Evolutionary conservation across 1,139 yeast genomes (phyloP), one percentile per base, ranked within the genome.

Genomic region (Komagataea norvegica): DNA sequence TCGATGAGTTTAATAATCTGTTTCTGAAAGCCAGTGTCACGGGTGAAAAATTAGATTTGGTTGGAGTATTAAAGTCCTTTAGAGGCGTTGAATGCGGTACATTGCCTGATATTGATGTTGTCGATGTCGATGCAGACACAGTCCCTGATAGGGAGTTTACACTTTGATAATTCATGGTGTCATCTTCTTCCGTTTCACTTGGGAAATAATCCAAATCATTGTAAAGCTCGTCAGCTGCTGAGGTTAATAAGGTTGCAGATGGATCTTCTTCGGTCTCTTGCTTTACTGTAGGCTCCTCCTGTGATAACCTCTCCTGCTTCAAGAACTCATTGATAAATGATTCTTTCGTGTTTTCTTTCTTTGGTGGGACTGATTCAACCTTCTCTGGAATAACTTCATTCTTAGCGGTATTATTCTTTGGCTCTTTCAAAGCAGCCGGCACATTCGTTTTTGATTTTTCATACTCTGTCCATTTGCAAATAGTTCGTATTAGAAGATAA

Each of bases 401-500:
- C n/a, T 30, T 29, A 13, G 29, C 6, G n/a, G 11, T 7, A 13
- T 6, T 30, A 18, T 28, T 34, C 15, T 19, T 25, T 24, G n/a
- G n/a, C 16, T 25, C 8, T 29, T 24, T 10, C n/a, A n/a, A n/a
- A n/a, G n/a, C n/a, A n/a, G n/a, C n/a, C n/a, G 9, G 16, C 28
- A 19, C 19, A 29, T 27, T 37, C 16, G 37, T 42, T n/a, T 42
- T 45, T 5, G 38, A 28, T 13, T 41, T 41, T 8, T 46, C 51
- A 14, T 44, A 29, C 31, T 37, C 40, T 5, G 55, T 51, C 18
- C 47, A 23, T 48, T 49, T 42, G 25, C 46, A 49, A 10, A 52
- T 49, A 16, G 38, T 17, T 20, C 47, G 38, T 5, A 52, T 36
- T 6, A 38, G 18, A 2, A 46, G 40, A 27, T 47, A 52, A 36